Base-by-base conservation (phyloP, 2,329 filamentous ascomycete genomes). In the Sporothrix pallida region DNA sequence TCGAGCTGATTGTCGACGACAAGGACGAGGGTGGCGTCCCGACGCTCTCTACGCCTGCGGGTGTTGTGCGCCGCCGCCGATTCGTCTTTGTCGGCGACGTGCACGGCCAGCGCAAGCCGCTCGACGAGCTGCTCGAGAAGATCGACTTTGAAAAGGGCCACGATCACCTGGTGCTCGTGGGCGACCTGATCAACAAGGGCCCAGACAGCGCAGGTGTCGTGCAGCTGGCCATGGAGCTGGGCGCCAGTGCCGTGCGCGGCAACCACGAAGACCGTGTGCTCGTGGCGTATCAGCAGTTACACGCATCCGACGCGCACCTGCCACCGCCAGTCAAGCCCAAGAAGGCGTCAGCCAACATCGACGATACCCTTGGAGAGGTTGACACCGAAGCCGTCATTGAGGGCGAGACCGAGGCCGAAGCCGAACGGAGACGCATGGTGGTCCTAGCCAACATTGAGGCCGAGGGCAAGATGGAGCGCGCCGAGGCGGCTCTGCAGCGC, bases 181-280 rank as follows among this genome's bases (percentile, higher is more conserved):
- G 94, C 67, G 93, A 97, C 81, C 87, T 95, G 80, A 87, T 98
- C 77, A 91, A 91, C 79, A 97, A 97, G 82, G 95, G 95, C 0
- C 94, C 95, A 12, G 91, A 97, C 82, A 95, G 93, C 46, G 79
- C 86, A 0, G 93, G 91, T 52, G 93, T 97, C 0, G 86, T 98
- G 67, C 88, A 92, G 74, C 85, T 94, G 58, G 91, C 93, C 52
- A 92, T 94, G 80, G 83, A 87, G 15, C 83, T 95, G 52, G 88
- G 89, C 70, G 95, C 95, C 26, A 93, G 91, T 44, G 93, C 90
- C 75, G 94, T 98, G 9, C 91, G 95, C 70, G 96, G 96, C 20
- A 98, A 98, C 82, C 93, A 97, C 83, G 96, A 99, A 80, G 95
- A 98, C 80, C 88, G 90, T 26, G 86, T 98, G 23, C 86, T 98